phyloP scores from a whole-genome alignment of 73 alveolate genomes.

The Paramecium primaurelia region DNA sequence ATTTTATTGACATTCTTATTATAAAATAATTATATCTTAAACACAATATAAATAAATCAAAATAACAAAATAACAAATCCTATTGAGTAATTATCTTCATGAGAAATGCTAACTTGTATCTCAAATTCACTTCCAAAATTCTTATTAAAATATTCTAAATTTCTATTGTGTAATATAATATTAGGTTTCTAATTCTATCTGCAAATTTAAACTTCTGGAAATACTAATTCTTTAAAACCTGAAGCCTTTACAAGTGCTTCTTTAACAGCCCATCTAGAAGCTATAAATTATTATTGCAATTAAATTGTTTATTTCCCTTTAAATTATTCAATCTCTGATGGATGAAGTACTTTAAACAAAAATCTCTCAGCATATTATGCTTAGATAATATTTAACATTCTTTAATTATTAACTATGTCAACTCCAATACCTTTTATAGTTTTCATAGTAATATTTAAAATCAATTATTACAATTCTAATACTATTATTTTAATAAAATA shows the following conservation, averaged over 20 bases:
- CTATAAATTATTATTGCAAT: background rate
- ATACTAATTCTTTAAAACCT: background rate
- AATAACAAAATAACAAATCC: background rate
- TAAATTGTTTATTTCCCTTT: background rate
- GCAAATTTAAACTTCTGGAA: background rate
- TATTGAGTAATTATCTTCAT: background rate
- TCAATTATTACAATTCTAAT: no score
- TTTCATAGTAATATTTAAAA: background rate
- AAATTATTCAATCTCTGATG: background rate
- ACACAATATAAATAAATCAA: background rate
- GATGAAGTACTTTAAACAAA: background rate
- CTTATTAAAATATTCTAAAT: background rate
- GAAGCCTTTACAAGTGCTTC: constrained; percentile 20
- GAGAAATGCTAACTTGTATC: background rate
- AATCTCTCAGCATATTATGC: background rate
- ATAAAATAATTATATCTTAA: background rate
- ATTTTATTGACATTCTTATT: background rate
- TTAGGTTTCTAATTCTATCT: background rate
- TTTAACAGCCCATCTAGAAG: constrained; percentile 39
- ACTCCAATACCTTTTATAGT: background rate
- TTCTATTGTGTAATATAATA: background rate
- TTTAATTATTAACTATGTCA: background rate
- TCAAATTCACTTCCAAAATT: background rate
- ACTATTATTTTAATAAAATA: background rate
- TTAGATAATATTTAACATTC: background rate